Evolutionary conservation across 2,329 filamentous ascomycete species (phyloP).

Genomic region (Cytospora piceicola): DNA sequence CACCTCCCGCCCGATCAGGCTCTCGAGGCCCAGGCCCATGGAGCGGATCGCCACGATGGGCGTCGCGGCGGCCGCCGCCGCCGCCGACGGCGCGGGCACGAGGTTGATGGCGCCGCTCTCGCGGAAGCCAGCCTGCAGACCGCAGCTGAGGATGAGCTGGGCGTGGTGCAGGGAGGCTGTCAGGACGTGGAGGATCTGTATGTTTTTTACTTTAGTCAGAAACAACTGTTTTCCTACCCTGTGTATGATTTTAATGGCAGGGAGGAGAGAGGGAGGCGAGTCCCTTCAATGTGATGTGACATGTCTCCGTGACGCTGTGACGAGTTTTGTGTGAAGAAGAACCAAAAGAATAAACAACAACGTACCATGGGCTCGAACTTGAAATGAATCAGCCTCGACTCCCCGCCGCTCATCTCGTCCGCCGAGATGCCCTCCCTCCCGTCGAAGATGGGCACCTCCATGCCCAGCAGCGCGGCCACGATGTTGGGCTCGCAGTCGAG

Average conservation of each 20-base stretch:
- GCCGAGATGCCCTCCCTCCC: conserved; percentile 30
- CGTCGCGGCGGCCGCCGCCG: conserved; percentile 43
- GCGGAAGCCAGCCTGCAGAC: conserved; percentile 81
- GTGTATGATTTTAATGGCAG: background rate
- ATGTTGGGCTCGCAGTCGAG: conserved; percentile 32
- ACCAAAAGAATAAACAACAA: conserved; percentile 6
- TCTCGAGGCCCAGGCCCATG: conserved; percentile 80
- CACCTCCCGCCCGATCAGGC: conserved; percentile 68
- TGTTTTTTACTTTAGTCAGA: background rate
- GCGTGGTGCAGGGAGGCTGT: conserved; percentile 76
- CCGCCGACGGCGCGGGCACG: conserved; percentile 33
- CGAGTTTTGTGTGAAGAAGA: too few species aligned
- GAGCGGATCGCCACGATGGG: conserved; percentile 87
- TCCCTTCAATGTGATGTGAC: too few species aligned
- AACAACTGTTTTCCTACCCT: background rate
- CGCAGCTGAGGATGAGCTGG: conserved; percentile 74
- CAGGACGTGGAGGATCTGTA: conserved; percentile 84
- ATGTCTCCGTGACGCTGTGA: too few species aligned
- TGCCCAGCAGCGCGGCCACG: conserved; percentile 44
- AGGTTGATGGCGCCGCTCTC: conserved; percentile 84
- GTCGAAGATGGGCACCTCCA: conserved; percentile 37
- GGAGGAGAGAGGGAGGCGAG: too few species aligned
- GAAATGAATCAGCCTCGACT: conserved; percentile 70
- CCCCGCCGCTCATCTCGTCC: conserved; percentile 35
- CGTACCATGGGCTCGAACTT: conserved; percentile 95